Conservation (phyloP, 2,329 filamentous ascomycete genomes). For the Calonectria ilicicola region DNA sequence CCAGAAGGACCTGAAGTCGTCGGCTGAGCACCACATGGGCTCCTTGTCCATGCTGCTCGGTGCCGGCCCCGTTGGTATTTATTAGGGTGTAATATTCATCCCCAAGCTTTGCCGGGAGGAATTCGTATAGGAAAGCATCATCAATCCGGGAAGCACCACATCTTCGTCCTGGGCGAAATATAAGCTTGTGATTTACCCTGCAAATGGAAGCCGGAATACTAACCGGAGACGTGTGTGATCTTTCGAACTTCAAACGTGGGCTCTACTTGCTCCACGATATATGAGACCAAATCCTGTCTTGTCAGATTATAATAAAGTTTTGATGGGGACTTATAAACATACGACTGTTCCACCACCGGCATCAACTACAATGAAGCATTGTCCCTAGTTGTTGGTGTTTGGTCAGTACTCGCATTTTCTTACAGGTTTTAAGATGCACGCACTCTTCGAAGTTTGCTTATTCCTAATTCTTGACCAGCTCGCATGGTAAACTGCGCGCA, state of each 20-base stretch:
- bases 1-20: slow-evolving; percentile 7
- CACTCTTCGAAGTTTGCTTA: slow-evolving; percentile 16
- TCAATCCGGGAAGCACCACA: slow-evolving; percentile 25
- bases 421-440: background rate
- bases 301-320: background rate
- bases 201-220: background rate
- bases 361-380: slow-evolving; percentile 30
- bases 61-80: background rate
- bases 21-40: slow-evolving; percentile 15
- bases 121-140: slow-evolving; percentile 20
- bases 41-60: slow-evolving; percentile 6
- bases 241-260: slow-evolving; percentile 13
- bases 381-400: background rate
- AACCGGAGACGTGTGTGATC: slow-evolving; percentile 9
- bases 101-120: slow-evolving; percentile 16
- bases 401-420: no score
- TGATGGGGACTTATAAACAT: background rate
- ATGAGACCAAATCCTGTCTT: slow-evolving; percentile 23
- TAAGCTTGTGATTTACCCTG: background rate
- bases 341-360: slow-evolving; percentile 32
- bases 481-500: slow-evolving; percentile 28
- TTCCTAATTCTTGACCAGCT: background rate
- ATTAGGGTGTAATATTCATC: background rate
- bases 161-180: background rate
- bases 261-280: slow-evolving; percentile 16